A percentile compares a stretch with the other conserved stretches of the same genome.
These are phyloP conservation scores for Aspergillus sp. DNA, from an alignment of 2,329 filamentous ascomycete genomes.

Conservation along the genomic window DNA sequence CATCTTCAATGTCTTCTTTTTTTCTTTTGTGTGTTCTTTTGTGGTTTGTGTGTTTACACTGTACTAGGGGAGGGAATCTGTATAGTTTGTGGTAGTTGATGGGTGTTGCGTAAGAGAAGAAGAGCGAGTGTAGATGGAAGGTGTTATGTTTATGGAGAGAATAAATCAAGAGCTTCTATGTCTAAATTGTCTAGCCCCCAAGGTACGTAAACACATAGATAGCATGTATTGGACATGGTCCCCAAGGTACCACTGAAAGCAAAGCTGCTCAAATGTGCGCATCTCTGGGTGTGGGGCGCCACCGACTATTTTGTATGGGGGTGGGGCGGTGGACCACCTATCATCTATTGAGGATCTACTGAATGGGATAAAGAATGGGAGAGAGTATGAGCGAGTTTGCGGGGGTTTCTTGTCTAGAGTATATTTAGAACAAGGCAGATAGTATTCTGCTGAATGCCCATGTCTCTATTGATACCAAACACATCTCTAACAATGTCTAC, in stretches of 20 bases:
- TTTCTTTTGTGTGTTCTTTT: neutral
- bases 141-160: neutral
- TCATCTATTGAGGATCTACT: too few relatives aligned
- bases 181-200: neutral
- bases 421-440: too few relatives aligned
- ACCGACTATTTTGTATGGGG: neutral
- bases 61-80: too few relatives aligned
- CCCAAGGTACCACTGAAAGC: slow-evolving; percentile 15
- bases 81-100: too few relatives aligned
- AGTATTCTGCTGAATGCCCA: too few relatives aligned
- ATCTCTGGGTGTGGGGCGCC: slow-evolving; percentile 12
- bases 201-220: neutral
- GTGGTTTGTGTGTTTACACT: too few relatives aligned
- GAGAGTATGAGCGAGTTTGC: neutral
- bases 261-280: slow-evolving; percentile 29
- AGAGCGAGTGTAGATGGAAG: neutral
- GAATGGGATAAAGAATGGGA: neutral
- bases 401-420: neutral
- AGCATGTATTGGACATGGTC: neutral
- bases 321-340: neutral
- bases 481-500: neutral
- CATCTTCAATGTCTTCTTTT: slow-evolving; percentile 44
- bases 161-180: neutral
- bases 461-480: neutral
- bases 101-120: neutral